Base-by-base conservation (phyloP, 306 rosid species). In the Trifolium pratense region DNA sequence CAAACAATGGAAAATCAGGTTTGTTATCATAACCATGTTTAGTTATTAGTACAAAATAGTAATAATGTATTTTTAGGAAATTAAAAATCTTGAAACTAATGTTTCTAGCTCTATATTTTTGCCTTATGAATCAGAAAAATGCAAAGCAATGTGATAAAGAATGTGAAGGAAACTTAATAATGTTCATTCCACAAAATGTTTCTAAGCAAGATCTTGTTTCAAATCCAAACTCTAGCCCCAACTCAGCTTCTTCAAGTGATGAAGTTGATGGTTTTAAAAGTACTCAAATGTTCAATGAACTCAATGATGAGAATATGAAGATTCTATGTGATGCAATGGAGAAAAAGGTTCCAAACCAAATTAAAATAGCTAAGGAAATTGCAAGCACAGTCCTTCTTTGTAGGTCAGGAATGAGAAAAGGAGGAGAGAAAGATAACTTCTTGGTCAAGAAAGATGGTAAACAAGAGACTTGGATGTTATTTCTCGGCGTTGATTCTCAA, bases 221-320 rank as follows among this genome's bases (percentile, higher is more conserved):
- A 29, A 90, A 90, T 69, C 96, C 96, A 0, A 92, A 92, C 74
- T 92, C 98, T 0, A 88, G 94, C 42, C 96, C 94, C 3, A 92
- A 90, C 74, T 92, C 94, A 16, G 91, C 96, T 37, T 92, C 96
- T 48, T 89, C 98, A 18, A 88, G 98, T 71, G 94, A 92, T 32
- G 89, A 83, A 71, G 49, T 80, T 57, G 96, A 89, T 0, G 94
- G 92, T 26, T 58, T 74, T 32, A 84, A 85, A 7, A 84, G 80
- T 75, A 74, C 67, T 29, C 65, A 81, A 15, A 78, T 85, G 83
- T 89, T 91, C 86, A 89, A 75, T 37, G 89, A 87, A 13, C 68
- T 84, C 14, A 87, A 73, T 31, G 59, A 68, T 15, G 84, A 92
- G 79, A 92, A 89, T 80, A 65, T 84, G 26, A 87, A 79, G 75